Percentiles rank a stretch among this genome's conserved stretches.
Evolutionary conservation across 148 eudicot genomes (phyloP).

Genomic region (Rhododendron williamsianum): DNA sequence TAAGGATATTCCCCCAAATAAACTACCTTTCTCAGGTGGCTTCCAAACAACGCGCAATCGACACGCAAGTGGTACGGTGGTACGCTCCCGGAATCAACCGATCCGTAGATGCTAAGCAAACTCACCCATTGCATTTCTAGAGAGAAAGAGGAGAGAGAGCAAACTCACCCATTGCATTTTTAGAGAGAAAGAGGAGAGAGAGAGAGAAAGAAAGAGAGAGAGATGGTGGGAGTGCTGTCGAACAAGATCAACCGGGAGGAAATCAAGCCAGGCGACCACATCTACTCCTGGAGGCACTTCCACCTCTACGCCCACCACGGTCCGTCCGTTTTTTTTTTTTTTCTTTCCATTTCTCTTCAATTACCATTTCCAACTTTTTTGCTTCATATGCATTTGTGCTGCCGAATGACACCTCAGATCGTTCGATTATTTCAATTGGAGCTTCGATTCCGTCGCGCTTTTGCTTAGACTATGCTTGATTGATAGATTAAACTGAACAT

Average conservation of each 20-base stretch:
- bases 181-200: neutral
- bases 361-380: neutral
- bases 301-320: constrained; percentile 74
- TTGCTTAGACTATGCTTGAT: neutral
- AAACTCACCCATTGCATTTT: too few species aligned
- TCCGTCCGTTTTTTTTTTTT: neutral
- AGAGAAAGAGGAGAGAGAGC: neutral
- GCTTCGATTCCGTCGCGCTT: neutral
- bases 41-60: neutral
- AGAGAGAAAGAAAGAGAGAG: neutral
- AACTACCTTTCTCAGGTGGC: neutral
- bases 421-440: neutral
- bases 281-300: constrained; percentile 62
- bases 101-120: neutral
- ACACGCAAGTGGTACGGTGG: neutral
- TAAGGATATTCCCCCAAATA: too few species aligned
- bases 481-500: neutral
- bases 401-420: neutral
- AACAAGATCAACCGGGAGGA: constrained; percentile 47
- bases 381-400: neutral
- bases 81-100: neutral
- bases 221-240: constrained; percentile 38
- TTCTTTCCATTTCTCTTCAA: neutral
- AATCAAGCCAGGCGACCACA: constrained; percentile 64
- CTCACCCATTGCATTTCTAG: neutral